These are phyloP conservation scores for Asterella californica DNA, from an alignment of 225 moss, liverwort and hornwort species.

Conservation along the genomic window DNA sequence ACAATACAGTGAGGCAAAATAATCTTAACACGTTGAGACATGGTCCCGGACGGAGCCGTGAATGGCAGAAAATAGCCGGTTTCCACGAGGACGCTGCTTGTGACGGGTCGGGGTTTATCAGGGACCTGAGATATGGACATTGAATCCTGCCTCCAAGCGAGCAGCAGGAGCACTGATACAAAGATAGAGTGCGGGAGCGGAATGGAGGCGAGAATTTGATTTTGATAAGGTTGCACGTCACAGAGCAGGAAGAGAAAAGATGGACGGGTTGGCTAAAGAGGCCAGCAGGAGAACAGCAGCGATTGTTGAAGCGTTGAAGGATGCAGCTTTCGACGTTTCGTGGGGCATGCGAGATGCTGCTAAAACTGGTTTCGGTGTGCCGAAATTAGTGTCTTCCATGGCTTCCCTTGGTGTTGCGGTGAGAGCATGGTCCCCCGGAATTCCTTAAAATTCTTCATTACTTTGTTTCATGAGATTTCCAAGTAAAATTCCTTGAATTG, in stretches of 20 bases:
- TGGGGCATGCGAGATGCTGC: constrained; percentile 86
- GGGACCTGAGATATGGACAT: too few species aligned
- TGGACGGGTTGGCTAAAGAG: constrained; percentile 46
- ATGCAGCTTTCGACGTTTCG: constrained; percentile 69
- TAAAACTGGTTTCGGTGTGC: constrained; percentile 85
- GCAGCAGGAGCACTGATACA: background rate
- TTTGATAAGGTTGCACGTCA: too few species aligned
- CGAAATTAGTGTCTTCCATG: constrained; percentile 60
- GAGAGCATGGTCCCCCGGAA: background rate
- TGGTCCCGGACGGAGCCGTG: too few species aligned
- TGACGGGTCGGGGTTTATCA: too few species aligned
- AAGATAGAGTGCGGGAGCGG: background rate
- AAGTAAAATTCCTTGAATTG: background rate
- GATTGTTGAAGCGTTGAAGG: constrained; percentile 60
- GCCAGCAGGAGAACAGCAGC: constrained; percentile 65
- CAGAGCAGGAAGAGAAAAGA: background rate
- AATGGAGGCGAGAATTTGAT: background rate
- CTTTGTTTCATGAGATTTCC: background rate
- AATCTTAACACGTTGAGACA: too few species aligned
- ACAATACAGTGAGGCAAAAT: too few species aligned
- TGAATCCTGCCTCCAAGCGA: too few species aligned
- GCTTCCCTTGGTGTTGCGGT: constrained; percentile 94
- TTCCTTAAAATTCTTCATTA: background rate
- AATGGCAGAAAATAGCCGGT: too few species aligned
- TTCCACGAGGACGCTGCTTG: too few species aligned